Base-by-base conservation (phyloP, 2,329 filamentous ascomycete species). In the Alternaria sp. region DNA sequence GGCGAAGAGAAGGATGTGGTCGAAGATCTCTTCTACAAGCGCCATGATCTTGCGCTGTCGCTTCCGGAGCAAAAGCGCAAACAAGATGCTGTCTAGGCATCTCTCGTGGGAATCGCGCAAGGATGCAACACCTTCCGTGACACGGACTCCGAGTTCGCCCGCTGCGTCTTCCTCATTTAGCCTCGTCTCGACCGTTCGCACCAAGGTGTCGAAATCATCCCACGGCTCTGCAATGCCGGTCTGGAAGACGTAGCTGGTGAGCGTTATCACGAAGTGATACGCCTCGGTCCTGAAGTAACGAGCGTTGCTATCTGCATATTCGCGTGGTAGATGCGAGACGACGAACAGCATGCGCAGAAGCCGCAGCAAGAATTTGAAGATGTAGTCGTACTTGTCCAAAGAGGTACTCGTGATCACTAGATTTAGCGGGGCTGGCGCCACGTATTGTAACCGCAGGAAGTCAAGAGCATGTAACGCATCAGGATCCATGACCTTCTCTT, bases 391-490 rank as follows among this genome's bases (percentile, higher is more conserved):
- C 70, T 93, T 93, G 58, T 89, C 83, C 11, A 98, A 81, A 1
- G 90, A 86, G 0, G 84, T 78, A 0, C 88, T 84, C 0, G 93
- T 93, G 45, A 99, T 89, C 65, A 98, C 85, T 0, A 89, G 84
- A 44, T 89, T 85, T 0, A 98, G 83, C 1, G 92, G 88, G 0
- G 86, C 79, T 0, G 93, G 91, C 0, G 93, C 86, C 44, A 90
- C 91, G 80, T 97, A 98, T 49, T 93, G 91, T 8, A 99, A 83
- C 2, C 93, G 89, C 15, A 99, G 84, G 73, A 99, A 98, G 79
- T 98, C 96, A n/a, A 98, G 84, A 0, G 96, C 96, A 75, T 95
- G 90, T 17, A 98, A 85, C 0, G 90, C 91, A 74, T 92, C 87
- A 0, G 93, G 90, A 71, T 98, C 88, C 85, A 96, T 90, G 78